These are phyloP conservation scores for Saccharomyces hybrid DNA, from an alignment of 1,139 yeast species.

Conservation along the genomic window DNA sequence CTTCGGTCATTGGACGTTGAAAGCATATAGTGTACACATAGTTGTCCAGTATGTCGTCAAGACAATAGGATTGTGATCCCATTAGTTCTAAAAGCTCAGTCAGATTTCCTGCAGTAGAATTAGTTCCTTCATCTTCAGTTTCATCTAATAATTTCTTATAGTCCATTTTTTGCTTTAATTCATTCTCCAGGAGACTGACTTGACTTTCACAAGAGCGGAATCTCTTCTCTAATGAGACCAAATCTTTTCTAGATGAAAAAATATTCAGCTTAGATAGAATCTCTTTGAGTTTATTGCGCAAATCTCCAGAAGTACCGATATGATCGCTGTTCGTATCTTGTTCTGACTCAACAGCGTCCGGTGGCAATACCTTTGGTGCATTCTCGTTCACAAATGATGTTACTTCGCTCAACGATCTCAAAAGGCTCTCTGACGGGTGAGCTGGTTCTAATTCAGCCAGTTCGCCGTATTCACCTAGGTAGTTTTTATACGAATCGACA, in stretches of 20 bases:
- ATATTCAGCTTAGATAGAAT: slow-evolving; percentile 4
- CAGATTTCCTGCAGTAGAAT: slow-evolving; percentile 5
- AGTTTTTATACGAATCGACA: slow-evolving; percentile 52
- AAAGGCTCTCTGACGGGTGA: slow-evolving; percentile 15
- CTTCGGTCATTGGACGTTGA: slow-evolving; percentile 12
- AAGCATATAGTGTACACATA: slow-evolving; percentile 22
- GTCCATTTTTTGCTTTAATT: background rate
- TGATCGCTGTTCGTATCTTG: background rate
- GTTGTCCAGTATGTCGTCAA: slow-evolving; percentile 15
- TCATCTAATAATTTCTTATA: background rate
- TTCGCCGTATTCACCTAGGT: slow-evolving; percentile 22
- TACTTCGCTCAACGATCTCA: slow-evolving; percentile 12
- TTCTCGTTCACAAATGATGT: slow-evolving; percentile 13
- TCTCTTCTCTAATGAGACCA: background rate
- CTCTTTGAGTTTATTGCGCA: slow-evolving; percentile 5
- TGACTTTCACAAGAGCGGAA: background rate
- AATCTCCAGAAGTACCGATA: background rate
- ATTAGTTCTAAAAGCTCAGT: slow-evolving; percentile 11
- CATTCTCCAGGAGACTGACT: background rate
- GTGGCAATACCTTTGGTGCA: slow-evolving; percentile 5
- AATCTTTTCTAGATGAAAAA: background rate
- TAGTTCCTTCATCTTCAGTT: background rate
- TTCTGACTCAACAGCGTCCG: background rate
- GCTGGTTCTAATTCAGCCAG: slow-evolving; percentile 5
- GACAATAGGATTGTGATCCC: slow-evolving; percentile 6